phyloP scores from a whole-genome alignment of 2,329 filamentous ascomycete species.

The Beauveria sp. region DNA sequence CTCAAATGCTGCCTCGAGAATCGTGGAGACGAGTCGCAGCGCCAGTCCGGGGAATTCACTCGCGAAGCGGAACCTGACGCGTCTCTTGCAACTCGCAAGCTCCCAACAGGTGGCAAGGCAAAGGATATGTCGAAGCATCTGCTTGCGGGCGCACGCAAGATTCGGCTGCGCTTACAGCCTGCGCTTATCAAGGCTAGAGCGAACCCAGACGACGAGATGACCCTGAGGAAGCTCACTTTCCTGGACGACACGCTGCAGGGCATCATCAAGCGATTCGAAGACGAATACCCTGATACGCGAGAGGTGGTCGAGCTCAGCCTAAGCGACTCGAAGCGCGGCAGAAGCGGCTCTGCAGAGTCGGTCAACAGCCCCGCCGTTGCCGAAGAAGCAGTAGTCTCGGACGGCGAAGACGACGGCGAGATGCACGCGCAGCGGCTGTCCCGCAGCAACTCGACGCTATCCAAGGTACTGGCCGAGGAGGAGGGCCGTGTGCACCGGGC shows the following conservation, averaged over 20 bases:
- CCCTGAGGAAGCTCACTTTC: constrained; percentile 78
- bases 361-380: constrained; percentile 15
- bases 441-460: constrained; percentile 46
- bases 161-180: constrained; percentile 73
- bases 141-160: constrained; percentile 80
- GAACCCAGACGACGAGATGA: constrained; percentile 61
- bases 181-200: constrained; percentile 69
- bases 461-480: constrained; percentile 47
- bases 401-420: constrained; percentile 42
- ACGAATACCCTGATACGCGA: constrained; percentile 88
- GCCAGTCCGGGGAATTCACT: constrained; percentile 44
- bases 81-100: constrained; percentile 32
- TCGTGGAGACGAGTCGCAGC: constrained; percentile 54
- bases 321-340: neutral
- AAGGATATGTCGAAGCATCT: constrained; percentile 93
- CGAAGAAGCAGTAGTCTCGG: constrained; percentile 35
- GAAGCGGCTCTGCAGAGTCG: constrained; percentile 1
- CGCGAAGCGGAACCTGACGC: constrained; percentile 45
- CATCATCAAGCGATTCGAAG: constrained; percentile 93
- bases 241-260: constrained; percentile 80
- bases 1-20: constrained; percentile 85
- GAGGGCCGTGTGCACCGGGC: constrained; percentile 49
- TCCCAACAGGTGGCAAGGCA: constrained; percentile 51
- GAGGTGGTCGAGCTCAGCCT: constrained; percentile 17
- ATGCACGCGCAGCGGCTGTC: constrained; percentile 36